A percentile compares a stretch with the other conserved stretches of the same genome.
phyloP scores from a whole-genome alignment of 2,329 filamentous ascomycete genomes.

The Hyphodiscus sp. region DNA sequence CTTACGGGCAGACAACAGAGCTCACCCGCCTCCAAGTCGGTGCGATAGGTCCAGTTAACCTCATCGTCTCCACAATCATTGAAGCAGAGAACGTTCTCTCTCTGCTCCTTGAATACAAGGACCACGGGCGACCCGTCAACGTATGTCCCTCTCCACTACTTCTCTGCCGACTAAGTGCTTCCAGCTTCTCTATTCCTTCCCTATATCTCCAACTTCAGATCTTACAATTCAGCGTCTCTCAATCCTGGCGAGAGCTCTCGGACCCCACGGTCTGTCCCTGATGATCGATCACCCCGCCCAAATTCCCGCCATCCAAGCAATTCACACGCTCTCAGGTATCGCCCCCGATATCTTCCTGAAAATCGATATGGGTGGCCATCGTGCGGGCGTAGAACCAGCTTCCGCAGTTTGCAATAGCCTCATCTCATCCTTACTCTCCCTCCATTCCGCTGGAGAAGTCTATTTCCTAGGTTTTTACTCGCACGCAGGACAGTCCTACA shows the following conservation, averaged over 20 bases:
- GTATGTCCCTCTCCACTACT: conserved; percentile 32
- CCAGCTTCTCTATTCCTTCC: conserved; percentile 54
- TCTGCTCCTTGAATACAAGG: conserved; percentile 51
- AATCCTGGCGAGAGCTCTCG: conserved; percentile 47
- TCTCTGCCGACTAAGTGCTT: conserved; percentile 1
- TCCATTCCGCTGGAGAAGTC: conserved; percentile 32
- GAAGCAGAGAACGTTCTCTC: conserved; percentile 64
- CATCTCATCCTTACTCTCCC: conserved; percentile 38
- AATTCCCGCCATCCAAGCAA: conserved; percentile 41
- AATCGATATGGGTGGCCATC: conserved; percentile 65
- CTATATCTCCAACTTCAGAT: conserved; percentile 51
- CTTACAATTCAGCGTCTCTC: conserved; percentile 48
- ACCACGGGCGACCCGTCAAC: conserved; percentile 49
- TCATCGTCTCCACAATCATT: conserved; percentile 68
- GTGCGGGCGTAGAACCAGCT: conserved; percentile 57
- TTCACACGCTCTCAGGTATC: conserved; percentile 37
- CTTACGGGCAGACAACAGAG: conserved; percentile 52
- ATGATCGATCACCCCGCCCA: conserved; percentile 66
- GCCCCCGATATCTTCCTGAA: conserved; percentile 60
- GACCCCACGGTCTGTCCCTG: conserved; percentile 50
- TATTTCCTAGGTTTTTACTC: conserved; percentile 60
- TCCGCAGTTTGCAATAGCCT: conserved; percentile 41
- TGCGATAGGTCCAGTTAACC: conserved; percentile 39
- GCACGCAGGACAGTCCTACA: conserved; percentile 69
- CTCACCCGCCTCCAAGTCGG: conserved; percentile 66